phyloP scores from a whole-genome alignment of 2,329 filamentous ascomycete species.

The Ophiostoma perfectum region DNA sequence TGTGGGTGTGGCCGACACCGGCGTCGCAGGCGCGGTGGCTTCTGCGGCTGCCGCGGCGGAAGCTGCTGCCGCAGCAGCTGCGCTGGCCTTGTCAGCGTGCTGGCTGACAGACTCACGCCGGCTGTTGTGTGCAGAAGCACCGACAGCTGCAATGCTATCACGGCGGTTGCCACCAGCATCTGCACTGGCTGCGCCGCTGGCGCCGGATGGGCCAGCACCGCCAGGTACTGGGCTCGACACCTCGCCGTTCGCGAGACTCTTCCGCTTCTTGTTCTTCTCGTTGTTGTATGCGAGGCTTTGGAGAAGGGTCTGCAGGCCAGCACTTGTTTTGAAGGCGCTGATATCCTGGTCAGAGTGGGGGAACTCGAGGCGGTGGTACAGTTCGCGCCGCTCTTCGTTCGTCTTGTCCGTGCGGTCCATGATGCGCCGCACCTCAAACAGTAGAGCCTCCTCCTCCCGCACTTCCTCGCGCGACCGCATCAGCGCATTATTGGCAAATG shows the following conservation, averaged over 20 bases:
- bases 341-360: slow-evolving; percentile 66
- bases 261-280: slow-evolving; percentile 87
- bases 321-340: slow-evolving; percentile 71
- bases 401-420: slow-evolving; percentile 79
- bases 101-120: slow-evolving; percentile 20
- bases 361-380: slow-evolving; percentile 81
- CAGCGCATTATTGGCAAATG: slow-evolving; percentile 74
- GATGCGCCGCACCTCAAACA: slow-evolving; percentile 89
- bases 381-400: slow-evolving; percentile 79
- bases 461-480: slow-evolving; percentile 80
- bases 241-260: slow-evolving; percentile 60
- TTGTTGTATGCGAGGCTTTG: slow-evolving; percentile 68
- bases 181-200: slow-evolving; percentile 30
- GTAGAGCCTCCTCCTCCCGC: slow-evolving; percentile 81
- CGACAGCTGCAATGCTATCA: slow-evolving; percentile 49
- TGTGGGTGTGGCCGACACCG: background rate
- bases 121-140: slow-evolving; percentile 24
- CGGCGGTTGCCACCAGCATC: slow-evolving; percentile 40
- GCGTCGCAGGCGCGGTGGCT: slow-evolving; percentile 20
- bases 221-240: slow-evolving; percentile 38
- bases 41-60: slow-evolving; percentile 34
- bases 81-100: slow-evolving; percentile 23
- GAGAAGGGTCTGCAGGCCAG: slow-evolving; percentile 72
- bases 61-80: slow-evolving; percentile 34
- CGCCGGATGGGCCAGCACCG: background rate